Evolutionary conservation across 1,139 yeast species (phyloP).

Genomic region (Sugiyamaella xylanicola): DNA sequence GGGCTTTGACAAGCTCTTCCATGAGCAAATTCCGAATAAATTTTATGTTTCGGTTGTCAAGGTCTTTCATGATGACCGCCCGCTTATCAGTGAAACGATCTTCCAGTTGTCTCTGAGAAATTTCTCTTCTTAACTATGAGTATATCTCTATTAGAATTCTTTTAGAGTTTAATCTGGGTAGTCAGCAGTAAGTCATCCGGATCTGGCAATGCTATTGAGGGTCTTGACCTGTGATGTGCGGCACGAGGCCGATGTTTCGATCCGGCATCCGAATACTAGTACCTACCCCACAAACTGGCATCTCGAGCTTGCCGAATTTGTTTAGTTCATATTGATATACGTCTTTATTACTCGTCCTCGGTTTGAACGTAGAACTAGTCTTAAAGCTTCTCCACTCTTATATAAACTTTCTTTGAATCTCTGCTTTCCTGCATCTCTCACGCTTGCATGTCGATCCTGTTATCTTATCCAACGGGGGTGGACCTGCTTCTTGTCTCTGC

Average conservation of each 20-base stretch:
- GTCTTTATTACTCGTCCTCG: too few relatives aligned
- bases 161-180: neutral
- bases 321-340: too few relatives aligned
- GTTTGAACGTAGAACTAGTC: too few relatives aligned
- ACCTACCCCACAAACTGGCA: neutral
- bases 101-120: neutral
- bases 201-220: neutral
- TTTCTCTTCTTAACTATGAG: neutral
- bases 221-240: neutral
- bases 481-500: neutral
- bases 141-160: neutral
- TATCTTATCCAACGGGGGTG: neutral
- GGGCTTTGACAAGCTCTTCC: slow-evolving; percentile 21
- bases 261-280: neutral
- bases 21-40: slow-evolving; percentile 15
- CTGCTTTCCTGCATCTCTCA: neutral
- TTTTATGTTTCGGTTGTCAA: slow-evolving; percentile 12
- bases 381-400: too few relatives aligned
- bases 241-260: neutral
- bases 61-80: slow-evolving; percentile 9
- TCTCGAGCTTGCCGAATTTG: too few relatives aligned
- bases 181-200: neutral
- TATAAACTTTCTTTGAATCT: neutral
- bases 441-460: neutral
- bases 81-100: slow-evolving; percentile 1